Evolutionary conservation across 1,139 yeast genomes (phyloP).

Genomic region (Magnusiomyces sp.): DNA sequence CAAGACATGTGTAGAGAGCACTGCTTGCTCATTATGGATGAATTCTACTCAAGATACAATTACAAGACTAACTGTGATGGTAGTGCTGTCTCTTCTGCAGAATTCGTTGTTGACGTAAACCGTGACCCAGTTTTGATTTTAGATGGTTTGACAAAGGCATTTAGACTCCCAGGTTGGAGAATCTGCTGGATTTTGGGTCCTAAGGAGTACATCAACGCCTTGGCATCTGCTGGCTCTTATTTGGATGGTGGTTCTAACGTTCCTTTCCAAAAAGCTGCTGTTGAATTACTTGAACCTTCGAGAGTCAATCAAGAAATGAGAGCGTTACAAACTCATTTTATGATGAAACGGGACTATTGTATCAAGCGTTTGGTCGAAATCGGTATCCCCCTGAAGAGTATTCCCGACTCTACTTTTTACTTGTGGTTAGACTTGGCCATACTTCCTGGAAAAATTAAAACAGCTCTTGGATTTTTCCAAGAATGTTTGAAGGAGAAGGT

Average conservation of each 20-base stretch:
- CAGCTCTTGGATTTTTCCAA: conserved; percentile 60
- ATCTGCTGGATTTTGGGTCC: conserved; percentile 65
- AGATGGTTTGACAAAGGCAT: conserved; percentile 58
- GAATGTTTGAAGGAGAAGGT: conserved; percentile 58
- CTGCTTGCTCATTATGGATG: conserved; percentile 60
- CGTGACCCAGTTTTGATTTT: conserved; percentile 54
- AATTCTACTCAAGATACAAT: conserved; percentile 55
- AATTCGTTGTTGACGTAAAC: conserved; percentile 49
- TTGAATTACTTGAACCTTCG: conserved; percentile 48
- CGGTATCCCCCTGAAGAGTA: conserved; percentile 50
- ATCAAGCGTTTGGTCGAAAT: conserved; percentile 43
- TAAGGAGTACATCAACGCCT: conserved; percentile 50
- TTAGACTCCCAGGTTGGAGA: conserved; percentile 64
- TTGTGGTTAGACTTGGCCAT: conserved; percentile 55
- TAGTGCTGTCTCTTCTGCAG: conserved; percentile 48
- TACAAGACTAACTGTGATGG: conserved; percentile 55
- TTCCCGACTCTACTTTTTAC: conserved; percentile 58
- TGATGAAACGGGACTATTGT: conserved; percentile 54
- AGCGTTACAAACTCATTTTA: conserved; percentile 54
- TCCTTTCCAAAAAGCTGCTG: conserved; percentile 57
- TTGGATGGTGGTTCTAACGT: conserved; percentile 61
- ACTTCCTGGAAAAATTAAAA: conserved; percentile 51
- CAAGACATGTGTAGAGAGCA: conserved; percentile 51
- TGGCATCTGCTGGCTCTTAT: conserved; percentile 56
- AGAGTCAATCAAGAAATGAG: conserved; percentile 49